phyloP scores from a whole-genome alignment of 23 red algal genomes.

The Gracilaria domingensis region DNA sequence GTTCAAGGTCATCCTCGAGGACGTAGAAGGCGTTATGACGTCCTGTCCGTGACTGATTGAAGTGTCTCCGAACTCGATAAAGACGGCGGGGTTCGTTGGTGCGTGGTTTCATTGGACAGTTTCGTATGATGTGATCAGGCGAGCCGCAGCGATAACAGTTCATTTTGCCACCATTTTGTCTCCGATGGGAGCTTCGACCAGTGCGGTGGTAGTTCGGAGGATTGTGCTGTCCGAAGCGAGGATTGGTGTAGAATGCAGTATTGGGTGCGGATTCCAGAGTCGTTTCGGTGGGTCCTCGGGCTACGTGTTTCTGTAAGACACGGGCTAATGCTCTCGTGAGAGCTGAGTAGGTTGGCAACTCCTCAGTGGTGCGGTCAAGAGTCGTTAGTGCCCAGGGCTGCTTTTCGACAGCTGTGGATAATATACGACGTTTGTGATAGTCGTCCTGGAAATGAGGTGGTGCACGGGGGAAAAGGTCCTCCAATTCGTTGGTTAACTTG shows the following conservation, averaged over 20 bases:
- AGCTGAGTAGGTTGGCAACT: conserved; percentile 13
- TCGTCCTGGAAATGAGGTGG: not conserved
- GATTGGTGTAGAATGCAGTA: conserved; percentile 20
- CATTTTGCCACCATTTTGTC: not conserved
- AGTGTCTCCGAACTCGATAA: not conserved
- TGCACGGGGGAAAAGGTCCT: not conserved
- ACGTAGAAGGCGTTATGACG: conserved; percentile 13
- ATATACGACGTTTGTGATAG: not conserved
- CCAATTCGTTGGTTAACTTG: not conserved
- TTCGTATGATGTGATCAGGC: too few species aligned
- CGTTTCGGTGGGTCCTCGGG: too few species aligned
- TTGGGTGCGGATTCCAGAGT: not conserved
- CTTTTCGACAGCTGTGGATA: not conserved
- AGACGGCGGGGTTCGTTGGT: not conserved
- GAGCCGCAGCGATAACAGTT: not conserved
- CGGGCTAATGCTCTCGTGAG: not conserved
- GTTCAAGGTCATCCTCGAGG: conserved; percentile 30
- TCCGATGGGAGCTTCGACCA: not conserved
- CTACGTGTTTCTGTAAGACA: conserved; percentile 14
- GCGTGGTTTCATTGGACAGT: not conserved
- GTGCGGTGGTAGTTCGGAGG: not conserved
- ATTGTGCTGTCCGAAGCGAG: not conserved
- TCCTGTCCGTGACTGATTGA: not conserved
- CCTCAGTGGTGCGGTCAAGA: conserved; percentile 20
- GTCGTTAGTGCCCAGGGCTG: conserved; percentile 18